phyloP scores from a whole-genome alignment of 495 filamentous ascomycete species.

The Pseudomonodictys pantanalensis region DNA sequence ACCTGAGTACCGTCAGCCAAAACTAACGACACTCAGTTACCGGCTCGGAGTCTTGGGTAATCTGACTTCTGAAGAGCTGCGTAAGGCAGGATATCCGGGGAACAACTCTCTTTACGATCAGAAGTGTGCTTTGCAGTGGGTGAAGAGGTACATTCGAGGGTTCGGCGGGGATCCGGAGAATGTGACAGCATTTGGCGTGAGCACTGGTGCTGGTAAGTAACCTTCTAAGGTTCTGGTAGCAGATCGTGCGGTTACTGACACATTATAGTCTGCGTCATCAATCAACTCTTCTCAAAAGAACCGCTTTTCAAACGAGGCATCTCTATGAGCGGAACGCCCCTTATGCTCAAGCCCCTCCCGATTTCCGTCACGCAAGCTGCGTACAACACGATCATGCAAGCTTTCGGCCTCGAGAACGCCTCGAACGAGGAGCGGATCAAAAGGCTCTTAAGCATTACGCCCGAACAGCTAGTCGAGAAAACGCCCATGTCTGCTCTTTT shows the following conservation, averaged over 20 bases:
- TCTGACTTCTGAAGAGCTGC: constrained; percentile 31
- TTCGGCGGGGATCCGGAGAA: constrained; percentile 26
- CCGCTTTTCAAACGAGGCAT: constrained; percentile 46
- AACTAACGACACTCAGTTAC: constrained; percentile 20
- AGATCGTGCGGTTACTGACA: background rate
- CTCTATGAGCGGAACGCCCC: constrained; percentile 43
- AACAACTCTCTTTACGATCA: constrained; percentile 35
- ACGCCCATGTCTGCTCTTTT: constrained; percentile 34
- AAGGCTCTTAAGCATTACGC: constrained; percentile 38
- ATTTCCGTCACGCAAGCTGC: constrained; percentile 40
- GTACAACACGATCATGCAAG: constrained; percentile 42
- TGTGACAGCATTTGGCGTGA: constrained; percentile 30
- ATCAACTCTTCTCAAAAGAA: constrained; percentile 43
- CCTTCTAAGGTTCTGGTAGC: background rate
- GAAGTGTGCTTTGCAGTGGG: constrained; percentile 27
- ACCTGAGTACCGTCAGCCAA: background rate
- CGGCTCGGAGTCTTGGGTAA: constrained; percentile 31
- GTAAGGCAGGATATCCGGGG: constrained; percentile 29
- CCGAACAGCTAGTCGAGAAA: constrained; percentile 38
- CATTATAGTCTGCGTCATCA: constrained; percentile 38
- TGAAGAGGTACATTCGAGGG: constrained; percentile 15
- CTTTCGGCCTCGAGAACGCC: constrained; percentile 39
- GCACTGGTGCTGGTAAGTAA: constrained; percentile 28
- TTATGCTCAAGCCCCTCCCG: constrained; percentile 38
- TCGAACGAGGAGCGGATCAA: constrained; percentile 39